A percentile compares a stretch with the other conserved stretches of the same genome.
Evolutionary conservation across 2,329 filamentous ascomycete species (phyloP).

Genomic region (Septoria petroselini): DNA sequence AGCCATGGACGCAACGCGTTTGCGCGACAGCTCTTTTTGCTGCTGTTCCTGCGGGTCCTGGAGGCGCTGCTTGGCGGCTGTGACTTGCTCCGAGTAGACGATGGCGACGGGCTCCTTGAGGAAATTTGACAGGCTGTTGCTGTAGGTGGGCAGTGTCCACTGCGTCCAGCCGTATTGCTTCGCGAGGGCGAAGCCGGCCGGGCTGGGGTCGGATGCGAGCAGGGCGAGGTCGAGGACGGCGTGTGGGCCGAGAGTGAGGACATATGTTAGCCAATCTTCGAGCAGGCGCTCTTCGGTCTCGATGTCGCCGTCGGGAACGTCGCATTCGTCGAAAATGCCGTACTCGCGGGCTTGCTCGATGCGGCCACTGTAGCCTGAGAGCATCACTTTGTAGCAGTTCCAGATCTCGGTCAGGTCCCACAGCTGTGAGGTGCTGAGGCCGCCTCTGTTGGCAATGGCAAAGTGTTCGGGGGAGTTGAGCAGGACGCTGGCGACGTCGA

Average conservation of each 20-base stretch:
- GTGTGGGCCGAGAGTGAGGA: conserved; percentile 58
- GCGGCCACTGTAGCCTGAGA: conserved; percentile 56
- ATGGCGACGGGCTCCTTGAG: conserved; percentile 60
- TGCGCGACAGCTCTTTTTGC: conserved; percentile 41
- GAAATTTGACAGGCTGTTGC: conserved; percentile 54
- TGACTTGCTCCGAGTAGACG: conserved; percentile 55
- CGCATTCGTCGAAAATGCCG: conserved; percentile 54
- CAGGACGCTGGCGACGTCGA: conserved; percentile 53
- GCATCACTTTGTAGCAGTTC: conserved; percentile 57
- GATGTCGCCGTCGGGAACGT: conserved; percentile 49
- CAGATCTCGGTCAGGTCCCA: conserved; percentile 65
- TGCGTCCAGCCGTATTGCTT: conserved; percentile 54
- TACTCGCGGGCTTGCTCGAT: conserved; percentile 53
- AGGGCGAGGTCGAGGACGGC: conserved; percentile 53
- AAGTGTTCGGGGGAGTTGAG: conserved; percentile 58
- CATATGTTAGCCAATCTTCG: conserved; percentile 60
- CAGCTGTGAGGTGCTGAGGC: conserved; percentile 55
- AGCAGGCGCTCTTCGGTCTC: conserved; percentile 54
- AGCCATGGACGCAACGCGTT: conserved; percentile 44
- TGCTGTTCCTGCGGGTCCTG: conserved; percentile 40
- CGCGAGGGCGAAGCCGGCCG: conserved; percentile 53
- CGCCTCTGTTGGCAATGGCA: conserved; percentile 54
- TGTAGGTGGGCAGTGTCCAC: conserved; percentile 51
- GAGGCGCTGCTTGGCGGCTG: conserved; percentile 28
- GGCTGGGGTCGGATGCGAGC: conserved; percentile 38